Conservation (phyloP, 2,329 filamentous ascomycete species). For the Calonectria hongkongensis region DNA sequence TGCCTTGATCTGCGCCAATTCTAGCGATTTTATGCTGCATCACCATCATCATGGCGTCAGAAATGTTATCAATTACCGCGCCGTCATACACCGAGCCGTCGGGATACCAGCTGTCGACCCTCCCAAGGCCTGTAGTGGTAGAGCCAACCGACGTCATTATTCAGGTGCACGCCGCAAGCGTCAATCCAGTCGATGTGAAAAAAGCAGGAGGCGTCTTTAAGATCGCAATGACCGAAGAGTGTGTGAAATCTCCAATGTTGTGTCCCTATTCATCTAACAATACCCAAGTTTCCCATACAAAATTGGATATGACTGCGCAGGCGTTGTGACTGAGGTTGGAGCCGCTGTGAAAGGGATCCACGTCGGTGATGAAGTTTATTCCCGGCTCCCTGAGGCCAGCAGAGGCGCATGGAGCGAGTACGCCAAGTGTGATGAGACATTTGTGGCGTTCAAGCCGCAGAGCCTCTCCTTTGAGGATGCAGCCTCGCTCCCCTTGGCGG, state of each 20-base stretch:
- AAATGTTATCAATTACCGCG: slow-evolving; percentile 30
- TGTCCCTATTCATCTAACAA: slow-evolving; percentile 31
- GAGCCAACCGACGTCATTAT: slow-evolving; percentile 57
- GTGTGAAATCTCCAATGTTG: too few species aligned
- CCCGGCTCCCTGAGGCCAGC: slow-evolving; percentile 47
- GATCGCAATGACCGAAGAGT: not conserved
- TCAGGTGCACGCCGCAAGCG: slow-evolving; percentile 64
- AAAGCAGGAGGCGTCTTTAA: slow-evolving; percentile 62
- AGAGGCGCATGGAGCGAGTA: slow-evolving; percentile 62
- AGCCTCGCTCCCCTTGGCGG: slow-evolving; percentile 65
- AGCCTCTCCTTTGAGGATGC: slow-evolving; percentile 64
- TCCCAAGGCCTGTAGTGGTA: slow-evolving; percentile 50
- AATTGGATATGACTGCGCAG: slow-evolving; percentile 65
- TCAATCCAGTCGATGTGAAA: slow-evolving; percentile 68
- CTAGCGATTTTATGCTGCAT: too few species aligned
- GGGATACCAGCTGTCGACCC: slow-evolving; percentile 43
- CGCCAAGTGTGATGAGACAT: slow-evolving; percentile 56
- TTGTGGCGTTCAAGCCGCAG: slow-evolving; percentile 62
- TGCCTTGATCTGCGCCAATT: too few species aligned
- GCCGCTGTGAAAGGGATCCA: slow-evolving; percentile 58
- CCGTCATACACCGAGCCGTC: slow-evolving; percentile 48
- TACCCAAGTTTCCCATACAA: slow-evolving; percentile 61
- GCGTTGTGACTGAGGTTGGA: slow-evolving; percentile 61
- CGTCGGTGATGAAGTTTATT: slow-evolving; percentile 52
- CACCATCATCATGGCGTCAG: too few species aligned